Evolutionary conservation across 495 filamentous ascomycete genomes (phyloP), one percentile per base, ranked within the genome.

Genomic region (Aspergillus haitiensis): DNA sequence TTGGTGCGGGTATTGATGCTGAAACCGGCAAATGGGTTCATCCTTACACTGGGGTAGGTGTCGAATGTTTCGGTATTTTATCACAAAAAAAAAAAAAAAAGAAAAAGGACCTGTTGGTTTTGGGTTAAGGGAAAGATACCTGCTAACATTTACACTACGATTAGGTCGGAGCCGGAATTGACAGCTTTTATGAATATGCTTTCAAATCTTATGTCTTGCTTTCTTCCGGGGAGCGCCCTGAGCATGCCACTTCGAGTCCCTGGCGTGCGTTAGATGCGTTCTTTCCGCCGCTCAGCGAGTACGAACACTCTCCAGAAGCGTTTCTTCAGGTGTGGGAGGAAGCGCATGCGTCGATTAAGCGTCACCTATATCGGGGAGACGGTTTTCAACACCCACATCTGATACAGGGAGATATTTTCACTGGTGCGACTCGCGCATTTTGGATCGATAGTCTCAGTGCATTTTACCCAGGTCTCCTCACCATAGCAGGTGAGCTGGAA

Each of bases 101-200:
- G 15, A 6, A 6, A 3, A 3, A 3, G 21, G 21, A 27, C 21
- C 21, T 27, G 1, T 27, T 27, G 21, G 21, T 27, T 27, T 44
- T 16, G 21, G 2, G 34, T 32, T 35, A 37, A 7, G n/a, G n/a
- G n/a, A n/a, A n/a, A n/a, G 16, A 40, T 27, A 27, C 27, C 34
- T 50, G 37, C 27, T 47, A 16, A 47, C 16, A 8, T 58, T 49
- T 32, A 3, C 5, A 15, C 34, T 32, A 21, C 9, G 15, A 12
- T 31, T 52, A 80, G 80, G 93, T 98, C 66, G 94, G 94, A 39
- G 94, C 94, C 1, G 95, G 94, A 15, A 88, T 95, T 63, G 94
- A 98, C 72, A 97, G 92, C 75, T 98, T 98, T 75, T 98, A 93
- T 66, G 94, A 98, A 75, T 98, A 98, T 69, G 94, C 94, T 2